A percentile compares a stretch with the other conserved stretches of the same genome.
phyloP scores from a whole-genome alignment of 225 moss, liverwort and hornwort genomes.

The Pleurozium schreberi region DNA sequence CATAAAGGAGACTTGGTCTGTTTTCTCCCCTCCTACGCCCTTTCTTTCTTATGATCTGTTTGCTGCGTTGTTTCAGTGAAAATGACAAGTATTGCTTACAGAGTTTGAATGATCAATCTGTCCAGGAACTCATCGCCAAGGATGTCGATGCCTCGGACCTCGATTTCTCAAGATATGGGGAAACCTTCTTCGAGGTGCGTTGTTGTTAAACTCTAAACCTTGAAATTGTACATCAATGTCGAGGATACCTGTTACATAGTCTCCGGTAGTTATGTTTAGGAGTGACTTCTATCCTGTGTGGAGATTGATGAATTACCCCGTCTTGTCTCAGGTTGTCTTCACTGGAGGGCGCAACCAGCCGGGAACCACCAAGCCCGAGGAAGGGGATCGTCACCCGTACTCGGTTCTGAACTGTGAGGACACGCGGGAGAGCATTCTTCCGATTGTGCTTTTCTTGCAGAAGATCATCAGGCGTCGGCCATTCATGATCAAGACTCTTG shows the following conservation, averaged over 20 bases:
- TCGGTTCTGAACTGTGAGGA: conserved; percentile 86
- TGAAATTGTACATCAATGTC: not conserved
- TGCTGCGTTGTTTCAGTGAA: no score
- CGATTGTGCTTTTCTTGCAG: conserved; percentile 83
- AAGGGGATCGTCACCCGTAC: conserved; percentile 89
- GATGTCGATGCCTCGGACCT: conserved; percentile 93
- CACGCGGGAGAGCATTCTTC: conserved; percentile 78
- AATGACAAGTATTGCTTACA: not conserved
- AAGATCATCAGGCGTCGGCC: conserved; percentile 95
- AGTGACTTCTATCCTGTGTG: not conserved
- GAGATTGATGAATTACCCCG: not conserved
- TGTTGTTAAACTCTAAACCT: not conserved
- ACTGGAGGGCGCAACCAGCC: conserved; percentile 99
- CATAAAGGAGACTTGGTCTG: conserved; percentile 93
- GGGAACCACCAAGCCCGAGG: conserved; percentile 96
- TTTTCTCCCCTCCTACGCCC: not conserved
- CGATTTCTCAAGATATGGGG: conserved; percentile 99
- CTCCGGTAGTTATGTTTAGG: not conserved
- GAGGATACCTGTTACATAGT: not conserved
- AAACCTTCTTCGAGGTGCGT: conserved; percentile 91
- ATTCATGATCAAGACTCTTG: conserved; percentile 95
- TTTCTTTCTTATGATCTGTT: not conserved
- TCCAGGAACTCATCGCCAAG: conserved; percentile 90
- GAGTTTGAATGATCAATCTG: not conserved
- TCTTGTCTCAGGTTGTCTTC: conserved; percentile 77